Percentiles rank a stretch among this genome's conserved stretches.
These are phyloP conservation scores for Cichorium intybus DNA, from an alignment of 140 eudicot species.

Conservation along the genomic window DNA sequence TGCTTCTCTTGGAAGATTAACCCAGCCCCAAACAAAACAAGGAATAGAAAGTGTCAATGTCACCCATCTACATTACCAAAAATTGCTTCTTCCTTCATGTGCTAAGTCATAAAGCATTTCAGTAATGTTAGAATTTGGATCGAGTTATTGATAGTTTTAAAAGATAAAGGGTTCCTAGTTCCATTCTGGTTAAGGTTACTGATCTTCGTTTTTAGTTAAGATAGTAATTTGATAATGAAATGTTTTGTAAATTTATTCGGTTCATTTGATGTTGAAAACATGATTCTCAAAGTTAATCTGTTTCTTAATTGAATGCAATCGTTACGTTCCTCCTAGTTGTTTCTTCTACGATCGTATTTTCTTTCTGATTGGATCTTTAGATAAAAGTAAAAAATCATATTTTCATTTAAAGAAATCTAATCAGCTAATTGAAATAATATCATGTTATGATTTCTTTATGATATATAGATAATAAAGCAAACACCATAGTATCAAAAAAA, in stretches of 20 bases:
- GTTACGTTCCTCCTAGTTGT: neutral
- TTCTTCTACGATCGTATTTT: neutral
- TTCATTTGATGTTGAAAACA: neutral
- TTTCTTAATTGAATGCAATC: neutral
- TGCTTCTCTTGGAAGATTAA: constrained; percentile 23
- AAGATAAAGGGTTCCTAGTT: neutral
- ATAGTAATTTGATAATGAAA: neutral
- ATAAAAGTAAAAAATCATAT: too few relatives aligned
- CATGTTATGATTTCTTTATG: too few relatives aligned
- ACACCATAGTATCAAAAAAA: too few relatives aligned
- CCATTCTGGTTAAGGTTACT: neutral
- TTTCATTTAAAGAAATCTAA: too few relatives aligned
- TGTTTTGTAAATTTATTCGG: neutral
- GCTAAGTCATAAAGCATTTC: neutral
- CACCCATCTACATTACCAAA: constrained; percentile 29
- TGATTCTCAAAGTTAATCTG: too few relatives aligned
- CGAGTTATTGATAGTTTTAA: neutral
- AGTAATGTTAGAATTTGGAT: neutral
- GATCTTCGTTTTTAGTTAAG: neutral
- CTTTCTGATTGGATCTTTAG: constrained; percentile 6
- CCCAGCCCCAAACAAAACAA: constrained; percentile 28
- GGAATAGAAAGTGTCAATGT: constrained; percentile 25
- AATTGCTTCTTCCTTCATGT: constrained; percentile 17
- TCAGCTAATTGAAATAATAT: too few relatives aligned
- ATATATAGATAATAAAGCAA: too few relatives aligned